Evolutionary conservation across 139 green algal species (phyloP), one percentile per base, ranked within the genome.

Genomic region (Micromonas pusilla): DNA sequence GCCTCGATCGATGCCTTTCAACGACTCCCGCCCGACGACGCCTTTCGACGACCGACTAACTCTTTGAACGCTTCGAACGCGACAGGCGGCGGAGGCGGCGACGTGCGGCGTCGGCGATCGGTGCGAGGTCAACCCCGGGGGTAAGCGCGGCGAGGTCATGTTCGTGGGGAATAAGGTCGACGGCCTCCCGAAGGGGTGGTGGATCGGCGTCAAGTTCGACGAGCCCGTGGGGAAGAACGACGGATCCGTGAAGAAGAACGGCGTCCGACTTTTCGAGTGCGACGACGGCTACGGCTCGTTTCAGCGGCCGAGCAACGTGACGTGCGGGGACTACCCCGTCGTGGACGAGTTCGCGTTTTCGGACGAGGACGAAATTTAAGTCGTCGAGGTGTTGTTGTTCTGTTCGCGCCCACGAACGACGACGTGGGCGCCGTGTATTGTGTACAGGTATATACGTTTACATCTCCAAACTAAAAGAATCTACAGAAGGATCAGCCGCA

Each of bases 201-300:
- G 96, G 96, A 85, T 97, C 20, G 96, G 96, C 4, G 83, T 98
- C 19, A 63, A 91, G 70, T 97, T 95, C 66, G 96, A 99, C 77
- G 96, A 99, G 85, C 96, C 96, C 16, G 79, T 97, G 64, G 96
- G 96, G 6, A 97, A 97, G 82, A 94, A 97, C 78, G 91, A 99
- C 82, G 96, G 96, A 26, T 92, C 62, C 28, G 82, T 90, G 16
- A 94, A 94, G 80, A 92, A 92, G 1, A 73, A 80, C 38, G 75
- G 85, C n/a, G 92, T 88, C n/a, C n/a, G n/a, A n/a, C 63, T 83
- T 62, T 97, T 98, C 72, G 74, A 89, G 13, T 94, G 89, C 60
- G 25, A 75, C 0, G 54, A 72, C 0, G 80, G 81, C 2, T 93
- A 95, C 70, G 94, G 93, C 28, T 87, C 84, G 4, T 93, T 98